Conservation (phyloP, 495 filamentous ascomycete species). For the Xeromyces bisporus region DNA sequence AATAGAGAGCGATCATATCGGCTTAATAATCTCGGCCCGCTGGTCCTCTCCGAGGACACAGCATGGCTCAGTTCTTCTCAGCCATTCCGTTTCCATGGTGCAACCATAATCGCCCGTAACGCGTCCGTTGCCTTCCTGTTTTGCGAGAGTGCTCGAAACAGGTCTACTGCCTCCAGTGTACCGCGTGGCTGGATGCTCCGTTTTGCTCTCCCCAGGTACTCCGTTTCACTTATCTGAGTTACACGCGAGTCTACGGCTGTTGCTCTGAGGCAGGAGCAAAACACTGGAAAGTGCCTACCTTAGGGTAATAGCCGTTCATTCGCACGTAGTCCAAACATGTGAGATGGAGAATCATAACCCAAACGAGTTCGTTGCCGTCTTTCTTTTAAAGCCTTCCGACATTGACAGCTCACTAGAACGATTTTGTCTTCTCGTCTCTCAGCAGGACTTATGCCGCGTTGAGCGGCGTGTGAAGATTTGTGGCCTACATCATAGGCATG, state of each 20-base stretch:
- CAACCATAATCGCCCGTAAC: constrained; percentile 58
- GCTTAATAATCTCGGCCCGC: background rate
- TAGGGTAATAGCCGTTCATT: constrained; percentile 69
- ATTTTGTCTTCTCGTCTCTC: no score
- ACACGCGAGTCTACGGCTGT: no score
- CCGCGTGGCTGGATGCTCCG: constrained; percentile 55
- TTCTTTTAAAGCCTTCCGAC: no score
- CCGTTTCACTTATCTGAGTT: no score
- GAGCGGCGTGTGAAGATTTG: no score
- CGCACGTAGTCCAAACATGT: constrained; percentile 55
- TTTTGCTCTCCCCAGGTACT: constrained; percentile 64
- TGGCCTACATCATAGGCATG: no score
- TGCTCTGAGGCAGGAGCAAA: constrained; percentile 49
- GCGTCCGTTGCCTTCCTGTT: constrained; percentile 54
- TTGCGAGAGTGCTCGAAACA: constrained; percentile 62
- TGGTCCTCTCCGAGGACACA: constrained; percentile 9
- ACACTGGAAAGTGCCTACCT: constrained; percentile 34
- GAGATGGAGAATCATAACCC: constrained; percentile 57
- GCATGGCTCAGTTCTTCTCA: constrained; percentile 38
- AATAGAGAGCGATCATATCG: constrained; percentile 1
- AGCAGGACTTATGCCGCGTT: no score
- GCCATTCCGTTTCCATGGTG: constrained; percentile 55
- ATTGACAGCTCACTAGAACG: no score
- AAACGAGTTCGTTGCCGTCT: constrained; percentile 52
- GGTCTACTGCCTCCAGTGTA: constrained; percentile 44